Evolutionary conservation across 495 filamentous ascomycete species (phyloP).

Genomic region (Zalerion maritima): DNA sequence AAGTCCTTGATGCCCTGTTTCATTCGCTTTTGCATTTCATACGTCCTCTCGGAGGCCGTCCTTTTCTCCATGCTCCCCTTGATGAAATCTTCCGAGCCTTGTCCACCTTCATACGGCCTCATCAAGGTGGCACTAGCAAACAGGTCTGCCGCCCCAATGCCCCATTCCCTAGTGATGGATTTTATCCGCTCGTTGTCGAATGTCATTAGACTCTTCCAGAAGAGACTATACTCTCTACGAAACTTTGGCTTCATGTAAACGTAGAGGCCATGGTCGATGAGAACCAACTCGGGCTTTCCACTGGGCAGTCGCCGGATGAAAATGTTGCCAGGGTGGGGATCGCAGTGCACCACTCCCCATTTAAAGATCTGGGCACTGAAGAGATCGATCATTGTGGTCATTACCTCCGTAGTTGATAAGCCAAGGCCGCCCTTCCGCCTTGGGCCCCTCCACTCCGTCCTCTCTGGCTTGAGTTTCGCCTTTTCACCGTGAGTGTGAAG

Average conservation of each 20-base stretch:
- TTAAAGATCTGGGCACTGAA: conserved; percentile 96
- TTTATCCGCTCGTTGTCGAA: conserved; percentile 76
- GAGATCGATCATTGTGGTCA: conserved; percentile 90
- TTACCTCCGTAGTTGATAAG: conserved; percentile 65
- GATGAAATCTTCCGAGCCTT: conserved; percentile 46
- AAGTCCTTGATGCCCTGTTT: conserved; percentile 72
- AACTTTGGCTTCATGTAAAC: conserved; percentile 77
- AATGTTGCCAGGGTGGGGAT: conserved; percentile 94
- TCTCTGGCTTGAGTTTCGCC: conserved; percentile 58
- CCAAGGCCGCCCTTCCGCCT: conserved; percentile 65
- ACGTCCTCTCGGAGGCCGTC: conserved; percentile 53
- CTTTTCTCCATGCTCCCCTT: conserved; percentile 33
- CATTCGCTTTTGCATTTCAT: conserved; percentile 73
- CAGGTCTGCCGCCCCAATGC: conserved; percentile 73
- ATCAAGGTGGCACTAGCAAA: conserved; percentile 84
- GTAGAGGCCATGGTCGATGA: conserved; percentile 95
- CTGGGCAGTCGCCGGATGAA: conserved; percentile 75
- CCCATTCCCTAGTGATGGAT: conserved; percentile 62
- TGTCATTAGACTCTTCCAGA: conserved; percentile 88
- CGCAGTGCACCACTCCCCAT: conserved; percentile 86
- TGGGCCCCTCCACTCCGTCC: conserved; percentile 61
- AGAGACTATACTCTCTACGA: conserved; percentile 73
- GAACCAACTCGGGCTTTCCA: conserved; percentile 74
- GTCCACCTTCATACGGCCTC: conserved; percentile 79
- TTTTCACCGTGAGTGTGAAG: conserved; percentile 28